phyloP scores from a whole-genome alignment of 257 asterid species.

The Verbena officinalis region DNA sequence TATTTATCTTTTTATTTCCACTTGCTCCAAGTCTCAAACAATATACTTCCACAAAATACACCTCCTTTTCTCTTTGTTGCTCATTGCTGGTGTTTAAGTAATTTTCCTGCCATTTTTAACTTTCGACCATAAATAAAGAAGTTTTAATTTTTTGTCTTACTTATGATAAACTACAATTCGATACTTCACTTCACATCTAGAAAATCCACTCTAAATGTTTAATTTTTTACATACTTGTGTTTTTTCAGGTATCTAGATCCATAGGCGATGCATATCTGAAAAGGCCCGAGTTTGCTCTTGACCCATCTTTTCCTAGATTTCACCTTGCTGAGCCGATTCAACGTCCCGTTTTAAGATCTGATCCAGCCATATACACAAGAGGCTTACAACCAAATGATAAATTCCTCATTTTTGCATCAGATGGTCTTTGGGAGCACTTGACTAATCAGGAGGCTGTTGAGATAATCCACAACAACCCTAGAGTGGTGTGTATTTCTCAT shows the following conservation, averaged over 20 bases:
- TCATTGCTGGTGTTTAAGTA: neutral
- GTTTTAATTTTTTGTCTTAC: too few species aligned
- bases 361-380: slow-evolving; percentile 58
- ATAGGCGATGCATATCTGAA: slow-evolving; percentile 92
- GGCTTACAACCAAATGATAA: slow-evolving; percentile 53
- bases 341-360: slow-evolving; percentile 69
- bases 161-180: too few species aligned
- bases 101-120: neutral
- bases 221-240: too few species aligned
- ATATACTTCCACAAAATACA: neutral
- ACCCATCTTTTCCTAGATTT: slow-evolving; percentile 50
- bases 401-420: slow-evolving; percentile 84
- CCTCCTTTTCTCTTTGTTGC: neutral
- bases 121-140: neutral
- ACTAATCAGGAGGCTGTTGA: slow-evolving; percentile 75
- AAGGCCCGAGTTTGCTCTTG: slow-evolving; percentile 66
- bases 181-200: too few species aligned
- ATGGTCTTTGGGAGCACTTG: slow-evolving; percentile 88
- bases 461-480: slow-evolving; percentile 71
- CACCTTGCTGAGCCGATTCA: slow-evolving; percentile 67
- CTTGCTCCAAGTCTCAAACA: too few species aligned
- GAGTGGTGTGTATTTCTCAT: slow-evolving; percentile 46
- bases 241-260: slow-evolving; percentile 75
- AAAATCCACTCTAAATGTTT: too few species aligned
- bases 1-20: too few species aligned